Percentiles rank a stretch among this genome's conserved stretches.
Evolutionary conservation across 495 filamentous ascomycete species (phyloP).

Genomic region (Xylaria scruposa): DNA sequence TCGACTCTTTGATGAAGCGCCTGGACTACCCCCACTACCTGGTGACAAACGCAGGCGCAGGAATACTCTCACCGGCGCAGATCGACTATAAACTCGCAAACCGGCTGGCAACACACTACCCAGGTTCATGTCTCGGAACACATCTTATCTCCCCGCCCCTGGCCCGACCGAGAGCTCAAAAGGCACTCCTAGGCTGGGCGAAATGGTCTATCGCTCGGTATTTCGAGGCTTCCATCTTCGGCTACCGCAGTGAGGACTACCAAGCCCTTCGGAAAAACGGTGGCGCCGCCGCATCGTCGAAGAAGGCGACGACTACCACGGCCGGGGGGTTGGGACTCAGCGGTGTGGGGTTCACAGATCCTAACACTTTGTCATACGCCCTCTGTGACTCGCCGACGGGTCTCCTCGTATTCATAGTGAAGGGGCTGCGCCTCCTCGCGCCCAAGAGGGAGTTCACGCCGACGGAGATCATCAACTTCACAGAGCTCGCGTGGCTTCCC

Average conservation of each 20-base stretch:
- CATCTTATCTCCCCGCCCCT: slow-evolving; percentile 64
- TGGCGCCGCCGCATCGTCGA: slow-evolving; percentile 22
- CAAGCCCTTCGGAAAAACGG: slow-evolving; percentile 34
- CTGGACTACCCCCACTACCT: slow-evolving; percentile 73
- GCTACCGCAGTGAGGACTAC: slow-evolving; percentile 51
- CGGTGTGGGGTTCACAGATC: slow-evolving; percentile 45
- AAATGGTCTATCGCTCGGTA: slow-evolving; percentile 53
- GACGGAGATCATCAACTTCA: slow-evolving; percentile 53
- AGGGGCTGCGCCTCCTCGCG: slow-evolving; percentile 42
- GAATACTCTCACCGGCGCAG: slow-evolving; percentile 43
- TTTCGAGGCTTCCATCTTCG: slow-evolving; percentile 46
- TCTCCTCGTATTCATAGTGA: slow-evolving; percentile 52
- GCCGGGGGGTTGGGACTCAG: slow-evolving; percentile 31
- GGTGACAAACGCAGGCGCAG: slow-evolving; percentile 49
- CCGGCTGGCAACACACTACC: slow-evolving; percentile 59
- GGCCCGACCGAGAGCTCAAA: slow-evolving; percentile 39
- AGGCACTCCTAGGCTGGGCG: slow-evolving; percentile 47
- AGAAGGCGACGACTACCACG: slow-evolving; percentile 25
- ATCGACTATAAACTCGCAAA: slow-evolving; percentile 65
- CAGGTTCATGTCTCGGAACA: slow-evolving; percentile 62
- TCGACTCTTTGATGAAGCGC: slow-evolving; percentile 69
- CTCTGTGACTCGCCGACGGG: slow-evolving; percentile 62
- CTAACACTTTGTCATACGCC: slow-evolving; percentile 58
- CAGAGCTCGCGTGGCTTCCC: slow-evolving; percentile 56
- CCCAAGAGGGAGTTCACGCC: slow-evolving; percentile 44